Base-by-base conservation (phyloP, 106 monocot species). In the Platanthera zijinensis region DNA sequence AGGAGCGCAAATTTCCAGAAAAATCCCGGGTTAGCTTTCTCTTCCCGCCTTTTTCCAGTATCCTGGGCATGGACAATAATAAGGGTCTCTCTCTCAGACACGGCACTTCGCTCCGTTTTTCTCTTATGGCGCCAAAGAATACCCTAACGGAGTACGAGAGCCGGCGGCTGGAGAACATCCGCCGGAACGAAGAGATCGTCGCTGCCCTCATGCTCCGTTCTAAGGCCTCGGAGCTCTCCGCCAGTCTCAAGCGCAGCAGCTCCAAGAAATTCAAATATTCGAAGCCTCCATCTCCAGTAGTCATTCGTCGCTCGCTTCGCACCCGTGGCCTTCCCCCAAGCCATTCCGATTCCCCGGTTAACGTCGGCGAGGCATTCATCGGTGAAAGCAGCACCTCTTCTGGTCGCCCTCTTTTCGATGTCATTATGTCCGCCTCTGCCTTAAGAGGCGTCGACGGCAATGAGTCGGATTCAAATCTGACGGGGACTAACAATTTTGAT, bases 181-280 rank as follows among this genome's bases (percentile, higher is more conserved):
- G 84, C 50, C 88, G 93, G 57, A 96, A 96, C 80, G 76, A 69
- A 14, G 89, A 90, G 77, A 93, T 86, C 87, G 80, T 96, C 51
- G 78, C 90, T 48, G 77, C 96, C 63, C 80, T 93, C 77, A 71
- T 77, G 52, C 83, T 92, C 69, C 84, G 71, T 17, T 81, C 74
- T 13, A 86, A 86, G 48, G 87, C 84, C 83, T 57, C 90, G 71
- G 93, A 88, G 18, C 78, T 91, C 75, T 72, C 89, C 52, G 22
- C 84, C 67, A 52, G 75, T 51, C 47, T 77, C 76, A 79, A 78
- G 54, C 62, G 78, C 73, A 3, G 79, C 19, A 8, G 8, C 69
- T 4, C 71, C 51, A 72, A 72, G 51, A 51, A 72, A 7, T n/a
- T 21, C 2, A 50, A 72, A 22, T 15, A 70, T 8, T 19, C 18